phyloP scores from a whole-genome alignment of 148 eudicot genomes.

The Chenopodium suecicum region DNA sequence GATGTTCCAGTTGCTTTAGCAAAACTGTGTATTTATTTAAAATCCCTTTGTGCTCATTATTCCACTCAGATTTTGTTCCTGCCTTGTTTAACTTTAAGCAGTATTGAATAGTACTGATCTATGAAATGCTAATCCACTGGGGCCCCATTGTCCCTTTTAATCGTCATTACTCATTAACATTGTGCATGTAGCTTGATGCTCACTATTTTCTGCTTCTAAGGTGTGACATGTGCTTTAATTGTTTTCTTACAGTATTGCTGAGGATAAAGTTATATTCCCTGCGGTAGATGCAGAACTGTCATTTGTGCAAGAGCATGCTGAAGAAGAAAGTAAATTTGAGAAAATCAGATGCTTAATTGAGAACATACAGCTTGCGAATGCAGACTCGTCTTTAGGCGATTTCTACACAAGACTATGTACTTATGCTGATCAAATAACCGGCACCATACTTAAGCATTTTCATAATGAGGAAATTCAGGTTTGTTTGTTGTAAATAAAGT shows the following conservation, averaged over 20 bases:
- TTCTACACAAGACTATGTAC: constrained; percentile 67
- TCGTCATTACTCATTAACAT: background rate
- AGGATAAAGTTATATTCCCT: constrained; percentile 95
- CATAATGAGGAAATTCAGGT: constrained; percentile 90
- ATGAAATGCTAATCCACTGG: background rate
- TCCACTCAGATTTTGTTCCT: background rate
- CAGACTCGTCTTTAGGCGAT: constrained; percentile 71
- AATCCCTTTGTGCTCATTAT: background rate
- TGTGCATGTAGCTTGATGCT: background rate
- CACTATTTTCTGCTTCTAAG: constrained; percentile 9
- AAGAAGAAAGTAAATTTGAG: constrained; percentile 85
- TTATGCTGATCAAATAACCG: constrained; percentile 88
- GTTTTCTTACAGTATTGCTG: constrained; percentile 82
- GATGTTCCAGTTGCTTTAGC: background rate
- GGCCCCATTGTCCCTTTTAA: background rate
- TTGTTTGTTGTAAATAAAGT: constrained; percentile 17
- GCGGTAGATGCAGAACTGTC: constrained; percentile 89
- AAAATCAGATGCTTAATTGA: constrained; percentile 86
- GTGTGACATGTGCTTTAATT: constrained; percentile 25
- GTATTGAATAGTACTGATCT: background rate
- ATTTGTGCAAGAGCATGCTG: constrained; percentile 93
- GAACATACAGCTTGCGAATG: constrained; percentile 73
- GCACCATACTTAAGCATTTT: constrained; percentile 76
- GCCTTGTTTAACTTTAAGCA: background rate
- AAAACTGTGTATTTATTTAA: background rate